These are phyloP conservation scores for Corrigiola litoralis DNA, from an alignment of 179 eudicot genomes.

Conservation along the genomic window DNA sequence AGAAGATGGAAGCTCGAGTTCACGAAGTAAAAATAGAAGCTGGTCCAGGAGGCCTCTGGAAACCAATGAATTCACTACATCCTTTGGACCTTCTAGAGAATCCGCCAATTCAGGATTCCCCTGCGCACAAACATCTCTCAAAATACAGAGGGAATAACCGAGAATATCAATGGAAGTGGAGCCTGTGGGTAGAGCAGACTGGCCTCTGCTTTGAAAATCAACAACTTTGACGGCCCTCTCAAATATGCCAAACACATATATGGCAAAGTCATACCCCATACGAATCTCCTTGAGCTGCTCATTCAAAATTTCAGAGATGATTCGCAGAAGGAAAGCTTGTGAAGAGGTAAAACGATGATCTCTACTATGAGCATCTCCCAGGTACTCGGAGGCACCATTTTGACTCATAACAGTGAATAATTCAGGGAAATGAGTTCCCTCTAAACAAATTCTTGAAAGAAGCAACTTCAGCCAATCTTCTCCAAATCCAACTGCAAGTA, in stretches of 20 bases:
- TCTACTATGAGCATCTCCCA: conserved; percentile 14
- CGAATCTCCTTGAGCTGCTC: conserved; percentile 46
- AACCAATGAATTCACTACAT: conserved; percentile 35
- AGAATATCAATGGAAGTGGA: conserved; percentile 47
- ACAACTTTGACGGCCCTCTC: conserved; percentile 34
- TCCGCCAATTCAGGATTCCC: conserved; percentile 14
- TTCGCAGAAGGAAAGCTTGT: conserved; percentile 61
- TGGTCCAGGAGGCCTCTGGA: conserved; percentile 57
- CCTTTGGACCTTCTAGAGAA: conserved; percentile 15
- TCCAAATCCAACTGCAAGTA: conserved; percentile 51
- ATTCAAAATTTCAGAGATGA: conserved; percentile 53
- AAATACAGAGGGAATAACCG: conserved; percentile 61
- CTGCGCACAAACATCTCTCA: conserved; percentile 70
- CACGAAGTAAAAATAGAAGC: conserved; percentile 56
- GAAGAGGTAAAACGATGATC: conserved; percentile 33
- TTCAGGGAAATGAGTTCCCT: conserved; percentile 39
- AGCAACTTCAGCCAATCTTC: conserved; percentile 78
- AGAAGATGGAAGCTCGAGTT: conserved; percentile 72
- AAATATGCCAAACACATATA: conserved; percentile 41
- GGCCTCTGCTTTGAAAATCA: conserved; percentile 33
- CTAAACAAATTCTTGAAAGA: conserved; percentile 63
- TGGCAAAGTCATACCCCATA: conserved; percentile 39
- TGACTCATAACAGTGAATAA: conserved; percentile 36
- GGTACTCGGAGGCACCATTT: conserved; percentile 12
- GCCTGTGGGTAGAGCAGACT: conserved; percentile 59